Percentiles rank a stretch among this genome's conserved stretches.
These are phyloP conservation scores for Colletotrichum sp. DNA, from an alignment of 2,329 filamentous ascomycete species.

Conservation along the genomic window DNA sequence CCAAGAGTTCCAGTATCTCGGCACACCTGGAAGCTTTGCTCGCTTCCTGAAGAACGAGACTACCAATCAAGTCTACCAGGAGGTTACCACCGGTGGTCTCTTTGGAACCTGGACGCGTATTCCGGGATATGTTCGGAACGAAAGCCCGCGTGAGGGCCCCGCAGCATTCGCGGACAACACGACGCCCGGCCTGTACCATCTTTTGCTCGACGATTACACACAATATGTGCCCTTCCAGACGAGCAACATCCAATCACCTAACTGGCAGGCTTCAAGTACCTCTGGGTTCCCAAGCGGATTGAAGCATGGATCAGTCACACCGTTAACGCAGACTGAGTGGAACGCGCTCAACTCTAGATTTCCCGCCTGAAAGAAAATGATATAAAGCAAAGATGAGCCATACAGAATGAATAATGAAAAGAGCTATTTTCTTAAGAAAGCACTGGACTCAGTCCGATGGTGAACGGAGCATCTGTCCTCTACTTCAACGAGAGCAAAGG, in stretches of 20 bases:
- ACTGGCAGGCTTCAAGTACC: slow-evolving; percentile 41
- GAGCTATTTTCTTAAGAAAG: not conserved
- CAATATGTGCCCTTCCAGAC: slow-evolving; percentile 51
- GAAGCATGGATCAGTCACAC: slow-evolving; percentile 54
- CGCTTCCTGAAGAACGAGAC: slow-evolving; percentile 59
- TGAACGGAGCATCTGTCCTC: not conserved
- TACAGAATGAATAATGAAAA: not conserved
- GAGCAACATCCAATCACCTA: slow-evolving; percentile 38
- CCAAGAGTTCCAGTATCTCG: slow-evolving; percentile 51
- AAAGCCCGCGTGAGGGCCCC: slow-evolving; percentile 39
- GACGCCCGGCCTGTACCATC: slow-evolving; percentile 38
- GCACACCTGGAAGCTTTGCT: slow-evolving; percentile 41
- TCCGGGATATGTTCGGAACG: slow-evolving; percentile 34
- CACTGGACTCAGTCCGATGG: not conserved
- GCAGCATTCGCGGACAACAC: slow-evolving; percentile 41
- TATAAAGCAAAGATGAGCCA: not conserved
- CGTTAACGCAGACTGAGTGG: slow-evolving; percentile 45
- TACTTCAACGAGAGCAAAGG: not conserved
- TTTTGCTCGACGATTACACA: slow-evolving; percentile 50
- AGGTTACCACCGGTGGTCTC: slow-evolving; percentile 46
- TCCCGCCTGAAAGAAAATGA: not conserved
- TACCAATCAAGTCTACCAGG: slow-evolving; percentile 51
- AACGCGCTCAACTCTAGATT: slow-evolving; percentile 30
- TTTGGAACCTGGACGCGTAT: slow-evolving; percentile 53
- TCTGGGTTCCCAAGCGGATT: slow-evolving; percentile 45